A percentile compares a stretch with the other conserved stretches of the same genome.
phyloP scores from a whole-genome alignment of 768 basidiomycete genomes.

The Hypholoma sublateritium region DNA sequence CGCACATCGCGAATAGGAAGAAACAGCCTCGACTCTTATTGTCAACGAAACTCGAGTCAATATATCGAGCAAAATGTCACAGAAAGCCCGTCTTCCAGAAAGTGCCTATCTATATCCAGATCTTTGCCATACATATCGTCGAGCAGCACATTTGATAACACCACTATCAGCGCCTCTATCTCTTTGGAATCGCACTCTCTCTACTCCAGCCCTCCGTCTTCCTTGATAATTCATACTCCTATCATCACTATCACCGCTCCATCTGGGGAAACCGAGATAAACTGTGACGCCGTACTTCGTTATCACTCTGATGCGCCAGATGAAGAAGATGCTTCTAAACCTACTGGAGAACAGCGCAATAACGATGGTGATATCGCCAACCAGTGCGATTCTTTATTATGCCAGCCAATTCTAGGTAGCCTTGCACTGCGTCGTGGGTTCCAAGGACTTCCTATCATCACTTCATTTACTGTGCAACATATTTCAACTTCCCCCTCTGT shows the following conservation, averaged over 20 bases:
- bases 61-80: neutral
- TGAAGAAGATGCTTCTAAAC: neutral
- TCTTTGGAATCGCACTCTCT: conserved; percentile 3
- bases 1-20: neutral
- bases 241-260: conserved; percentile 2
- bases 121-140: conserved; percentile 1
- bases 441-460: conserved; percentile 2
- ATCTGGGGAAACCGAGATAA: neutral
- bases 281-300: neutral
- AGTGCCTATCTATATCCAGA: no score
- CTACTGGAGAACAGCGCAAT: neutral
- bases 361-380: neutral
- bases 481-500: neutral
- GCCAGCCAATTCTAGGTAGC: neutral
- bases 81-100: no score
- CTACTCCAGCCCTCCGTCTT: neutral
- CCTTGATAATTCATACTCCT: neutral
- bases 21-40: neutral
- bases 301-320: neutral
- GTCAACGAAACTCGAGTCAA: neutral
- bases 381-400: neutral
- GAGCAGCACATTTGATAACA: neutral
- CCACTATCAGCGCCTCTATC: conserved; percentile 1
- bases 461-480: neutral
- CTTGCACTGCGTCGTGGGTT: conserved; percentile 5